These are phyloP conservation scores for Tolypocladium guangdongense DNA, from an alignment of 2,329 filamentous ascomycete species.

Conservation along the genomic window DNA sequence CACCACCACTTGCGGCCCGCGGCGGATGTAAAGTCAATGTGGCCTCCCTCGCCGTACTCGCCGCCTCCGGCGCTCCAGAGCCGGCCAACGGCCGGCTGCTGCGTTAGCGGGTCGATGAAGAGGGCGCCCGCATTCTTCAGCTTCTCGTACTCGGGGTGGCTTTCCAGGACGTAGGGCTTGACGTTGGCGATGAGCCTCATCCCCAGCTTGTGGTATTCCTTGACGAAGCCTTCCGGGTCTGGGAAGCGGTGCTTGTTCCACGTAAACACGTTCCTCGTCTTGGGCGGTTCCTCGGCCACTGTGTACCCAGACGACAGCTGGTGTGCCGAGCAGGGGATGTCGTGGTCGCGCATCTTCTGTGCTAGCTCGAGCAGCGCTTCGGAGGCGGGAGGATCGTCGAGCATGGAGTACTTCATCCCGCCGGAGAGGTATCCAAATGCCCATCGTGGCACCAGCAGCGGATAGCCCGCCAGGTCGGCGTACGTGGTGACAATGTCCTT, in stretches of 20 bases:
- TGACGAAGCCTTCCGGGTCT: constrained; percentile 52
- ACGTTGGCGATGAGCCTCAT: constrained; percentile 61
- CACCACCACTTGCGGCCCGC: constrained; percentile 63
- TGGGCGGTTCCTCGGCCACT: neutral
- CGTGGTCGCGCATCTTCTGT: neutral
- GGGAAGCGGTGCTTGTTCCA: constrained; percentile 65
- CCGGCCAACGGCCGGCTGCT: constrained; percentile 36
- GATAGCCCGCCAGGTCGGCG: neutral
- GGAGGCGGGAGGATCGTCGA: neutral
- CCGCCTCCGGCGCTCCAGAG: constrained; percentile 62
- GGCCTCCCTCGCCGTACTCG: constrained; percentile 57
- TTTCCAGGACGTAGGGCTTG: constrained; percentile 60
- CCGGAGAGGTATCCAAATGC: neutral
- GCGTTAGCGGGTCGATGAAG: constrained; percentile 43
- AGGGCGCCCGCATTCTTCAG: constrained; percentile 48
- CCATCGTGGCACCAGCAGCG: neutral
- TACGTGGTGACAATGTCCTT: neutral
- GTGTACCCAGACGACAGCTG: neutral
- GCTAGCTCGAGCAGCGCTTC: neutral
- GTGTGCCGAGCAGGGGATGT: neutral
- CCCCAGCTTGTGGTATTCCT: constrained; percentile 49
- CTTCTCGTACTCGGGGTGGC: constrained; percentile 54
- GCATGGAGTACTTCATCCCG: neutral
- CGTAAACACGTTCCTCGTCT: constrained; percentile 16
- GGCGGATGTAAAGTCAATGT: constrained; percentile 62